phyloP scores from a whole-genome alignment of 2,329 filamentous ascomycete species.

The Scopulariopsis brevicaulis region DNA sequence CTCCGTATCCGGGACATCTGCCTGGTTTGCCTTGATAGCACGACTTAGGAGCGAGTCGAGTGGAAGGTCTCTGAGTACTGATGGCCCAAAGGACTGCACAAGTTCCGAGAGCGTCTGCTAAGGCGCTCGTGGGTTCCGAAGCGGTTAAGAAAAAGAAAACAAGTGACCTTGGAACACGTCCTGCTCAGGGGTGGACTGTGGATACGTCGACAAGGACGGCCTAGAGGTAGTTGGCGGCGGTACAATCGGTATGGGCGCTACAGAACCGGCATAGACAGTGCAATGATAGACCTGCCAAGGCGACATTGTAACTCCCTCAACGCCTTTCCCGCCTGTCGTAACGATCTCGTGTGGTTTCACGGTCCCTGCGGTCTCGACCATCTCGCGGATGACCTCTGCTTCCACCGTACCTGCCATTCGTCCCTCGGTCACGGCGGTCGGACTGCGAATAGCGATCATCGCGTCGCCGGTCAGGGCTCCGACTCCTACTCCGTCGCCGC shows the following conservation, averaged over 20 bases:
- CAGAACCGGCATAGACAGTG: not conserved
- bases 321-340: constrained; percentile 5
- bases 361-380: constrained; percentile 17
- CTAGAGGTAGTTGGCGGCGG: no score
- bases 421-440: constrained; percentile 4
- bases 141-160: not conserved
- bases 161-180: not conserved
- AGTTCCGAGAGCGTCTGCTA: not conserved
- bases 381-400: constrained; percentile 17
- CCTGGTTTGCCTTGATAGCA: not conserved
- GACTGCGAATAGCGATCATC: not conserved
- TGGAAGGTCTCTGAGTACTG: not conserved
- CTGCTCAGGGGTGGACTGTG: not conserved
- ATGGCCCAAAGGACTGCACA: not conserved
- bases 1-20: not conserved
- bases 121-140: not conserved
- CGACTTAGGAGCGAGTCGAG: not conserved
- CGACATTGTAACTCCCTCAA: not conserved
- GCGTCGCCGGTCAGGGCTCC: constrained; percentile 12
- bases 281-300: not conserved
- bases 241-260: not conserved
- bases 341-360: constrained; percentile 8
- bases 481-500: constrained; percentile 6
- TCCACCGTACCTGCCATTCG: constrained; percentile 15
- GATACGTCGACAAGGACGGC: not conserved